Conservation (phyloP, 176 grass and related monocot species). For the Melocanna baccifera region DNA sequence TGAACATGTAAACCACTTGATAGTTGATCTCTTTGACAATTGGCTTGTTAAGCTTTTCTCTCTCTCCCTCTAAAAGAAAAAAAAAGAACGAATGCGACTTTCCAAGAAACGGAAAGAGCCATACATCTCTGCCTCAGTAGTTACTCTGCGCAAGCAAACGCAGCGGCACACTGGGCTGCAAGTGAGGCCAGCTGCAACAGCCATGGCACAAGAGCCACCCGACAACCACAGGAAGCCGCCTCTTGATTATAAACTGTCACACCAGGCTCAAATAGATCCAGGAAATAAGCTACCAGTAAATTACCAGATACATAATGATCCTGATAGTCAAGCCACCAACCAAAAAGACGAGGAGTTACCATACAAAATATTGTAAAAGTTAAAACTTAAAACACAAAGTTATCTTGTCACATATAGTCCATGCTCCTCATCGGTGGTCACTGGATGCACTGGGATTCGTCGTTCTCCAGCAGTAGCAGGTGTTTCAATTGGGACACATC, state of each 20-base stretch:
- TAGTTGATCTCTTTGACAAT: not conserved
- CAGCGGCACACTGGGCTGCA: too few species aligned
- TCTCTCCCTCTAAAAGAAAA: not conserved
- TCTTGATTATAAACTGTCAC: too few species aligned
- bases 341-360: not conserved
- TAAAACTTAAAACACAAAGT: not conserved
- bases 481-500: not conserved
- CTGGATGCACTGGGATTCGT: not conserved
- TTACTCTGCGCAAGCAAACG: too few species aligned
- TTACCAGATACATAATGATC: not conserved
- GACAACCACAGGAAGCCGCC: too few species aligned
- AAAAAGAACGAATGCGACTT: too few species aligned
- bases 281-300: too few species aligned
- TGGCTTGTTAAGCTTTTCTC: not conserved
- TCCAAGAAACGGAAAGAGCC: too few species aligned
- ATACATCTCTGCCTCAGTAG: too few species aligned
- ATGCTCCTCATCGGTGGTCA: not conserved
- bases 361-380: not conserved
- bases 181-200: too few species aligned
- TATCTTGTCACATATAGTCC: not conserved
- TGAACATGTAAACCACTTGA: not conserved
- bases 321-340: not conserved
- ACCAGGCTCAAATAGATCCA: too few species aligned
- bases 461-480: not conserved
- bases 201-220: too few species aligned